Evolutionary conservation across 2,329 filamentous ascomycete species (phyloP), one percentile per base, ranked within the genome.

Genomic region (Parastagonospora avenae): DNA sequence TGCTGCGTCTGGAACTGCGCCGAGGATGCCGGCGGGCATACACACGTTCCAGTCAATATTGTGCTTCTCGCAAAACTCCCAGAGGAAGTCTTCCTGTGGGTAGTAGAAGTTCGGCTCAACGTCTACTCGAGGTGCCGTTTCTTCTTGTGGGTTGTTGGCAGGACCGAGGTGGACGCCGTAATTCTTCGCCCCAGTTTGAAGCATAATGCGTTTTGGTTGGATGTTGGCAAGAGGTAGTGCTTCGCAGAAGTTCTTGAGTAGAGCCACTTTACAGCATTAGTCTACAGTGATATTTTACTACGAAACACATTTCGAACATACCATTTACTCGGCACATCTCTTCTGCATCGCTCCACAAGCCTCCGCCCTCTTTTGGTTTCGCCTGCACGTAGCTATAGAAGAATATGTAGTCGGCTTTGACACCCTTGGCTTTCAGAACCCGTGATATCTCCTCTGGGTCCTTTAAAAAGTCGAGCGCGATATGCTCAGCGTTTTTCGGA

Each of bases 361-460:
- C 69, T 11, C 69, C 67, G 2, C 77, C 77, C 12, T 72, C 67
- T 48, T 78, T 78, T 1, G 79, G 79, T 28, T 74, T 66, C 0
- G 76, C 75, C 54, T 83, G 81, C n/a, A 82, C 71, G 68, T 83
- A 83, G 1, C 79, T 79, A 51, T 78, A 82, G 70, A 82, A 84
- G 66, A 82, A 83, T 15, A 81, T 69, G 55, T 82, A 76, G 52
- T 78, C 77, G 2, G 61, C 70, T 54, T 62, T 64, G 2, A 76
- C 70, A 0, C 63, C 58, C 12, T 69, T 68, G 19, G 68, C 57
- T 48, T 70, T 68, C 42, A 77, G 49, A 0, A 68, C 61, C 2
- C 53, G 31, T 0, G 74, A 73, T 28, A 77, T 77, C 15, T 72
- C 66, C n/a, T 69, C 59, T 9, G 71, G 67, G 4, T 66, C 52